These are phyloP conservation scores for Rhazya stricta DNA, from an alignment of 257 asterid species.

Conservation along the genomic window DNA sequence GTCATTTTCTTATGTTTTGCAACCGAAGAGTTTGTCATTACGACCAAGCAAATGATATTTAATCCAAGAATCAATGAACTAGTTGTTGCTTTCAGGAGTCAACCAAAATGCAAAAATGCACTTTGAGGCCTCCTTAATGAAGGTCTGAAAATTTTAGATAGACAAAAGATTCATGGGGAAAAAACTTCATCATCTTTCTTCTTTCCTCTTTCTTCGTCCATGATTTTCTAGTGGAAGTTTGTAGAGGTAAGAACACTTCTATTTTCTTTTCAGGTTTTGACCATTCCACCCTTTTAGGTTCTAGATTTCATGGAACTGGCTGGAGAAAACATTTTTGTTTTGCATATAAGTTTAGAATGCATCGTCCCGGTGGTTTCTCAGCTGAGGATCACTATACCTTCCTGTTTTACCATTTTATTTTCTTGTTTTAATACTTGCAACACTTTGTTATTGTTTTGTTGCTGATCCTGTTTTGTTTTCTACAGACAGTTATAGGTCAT, in stretches of 20 bases:
- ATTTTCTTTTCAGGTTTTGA: neutral
- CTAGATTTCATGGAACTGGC: neutral
- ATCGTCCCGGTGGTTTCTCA: neutral
- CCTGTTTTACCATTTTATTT: neutral
- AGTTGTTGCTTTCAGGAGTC: neutral
- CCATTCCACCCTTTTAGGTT: neutral
- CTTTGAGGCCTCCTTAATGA: neutral
- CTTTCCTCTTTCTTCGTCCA: neutral
- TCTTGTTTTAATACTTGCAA: neutral
- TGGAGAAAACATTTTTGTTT: neutral
- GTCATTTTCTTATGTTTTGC: neutral
- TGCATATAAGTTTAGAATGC: neutral
- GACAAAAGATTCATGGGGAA: neutral
- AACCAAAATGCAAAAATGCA: neutral
- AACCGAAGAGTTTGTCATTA: neutral
- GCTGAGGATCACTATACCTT: neutral
- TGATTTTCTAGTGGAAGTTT: neutral
- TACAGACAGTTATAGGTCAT: conserved; percentile 75
- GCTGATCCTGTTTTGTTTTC: conserved; percentile 17
- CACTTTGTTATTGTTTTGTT: conserved; percentile 3
- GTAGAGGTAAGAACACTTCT: neutral
- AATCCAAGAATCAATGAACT: neutral
- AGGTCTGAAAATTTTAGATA: neutral
- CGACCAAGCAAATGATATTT: neutral
- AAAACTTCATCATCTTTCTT: neutral